Evolutionary conservation across 805 yeast species (phyloP).

Genomic region (Blastobotrys attinorum): DNA sequence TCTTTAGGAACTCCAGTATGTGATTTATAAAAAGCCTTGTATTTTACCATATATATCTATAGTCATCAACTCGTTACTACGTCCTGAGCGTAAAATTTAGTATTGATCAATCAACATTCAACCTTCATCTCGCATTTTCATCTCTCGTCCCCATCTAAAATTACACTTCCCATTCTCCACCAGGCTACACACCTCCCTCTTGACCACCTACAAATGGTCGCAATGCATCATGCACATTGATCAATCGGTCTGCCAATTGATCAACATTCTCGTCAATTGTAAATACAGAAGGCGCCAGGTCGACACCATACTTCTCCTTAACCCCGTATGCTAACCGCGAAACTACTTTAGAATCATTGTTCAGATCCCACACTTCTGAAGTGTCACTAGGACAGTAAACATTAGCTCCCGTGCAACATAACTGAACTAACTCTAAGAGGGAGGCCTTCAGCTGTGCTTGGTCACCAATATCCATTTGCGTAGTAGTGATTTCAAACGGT

Average conservation of each 20-base stretch:
- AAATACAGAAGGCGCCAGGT: slow-evolving; percentile 37
- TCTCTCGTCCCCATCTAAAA: too few species aligned
- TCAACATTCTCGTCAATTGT: slow-evolving; percentile 32
- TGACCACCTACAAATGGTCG: slow-evolving; percentile 21
- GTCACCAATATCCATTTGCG: slow-evolving; percentile 28
- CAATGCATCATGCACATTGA: slow-evolving; percentile 24
- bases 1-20: too few species aligned
- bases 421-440: slow-evolving; percentile 22
- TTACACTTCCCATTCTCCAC: too few species aligned
- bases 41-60: too few species aligned
- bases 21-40: too few species aligned
- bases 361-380: slow-evolving; percentile 21
- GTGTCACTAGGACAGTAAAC: slow-evolving; percentile 17
- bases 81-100: too few species aligned
- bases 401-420: slow-evolving; percentile 18
- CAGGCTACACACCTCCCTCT: too few species aligned
- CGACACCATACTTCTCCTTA: slow-evolving; percentile 25
- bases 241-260: slow-evolving; percentile 23
- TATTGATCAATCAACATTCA: too few species aligned
- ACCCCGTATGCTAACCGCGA: slow-evolving; percentile 21
- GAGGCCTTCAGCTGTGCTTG: slow-evolving; percentile 26
- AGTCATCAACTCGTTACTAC: too few species aligned
- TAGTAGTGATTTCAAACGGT: slow-evolving; percentile 54
- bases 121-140: too few species aligned
- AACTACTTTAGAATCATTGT: slow-evolving; percentile 17